These are phyloP conservation scores for Paraglomus brasilianum DNA, from an alignment of 192 early-diverging fungal species.

Conservation along the genomic window DNA sequence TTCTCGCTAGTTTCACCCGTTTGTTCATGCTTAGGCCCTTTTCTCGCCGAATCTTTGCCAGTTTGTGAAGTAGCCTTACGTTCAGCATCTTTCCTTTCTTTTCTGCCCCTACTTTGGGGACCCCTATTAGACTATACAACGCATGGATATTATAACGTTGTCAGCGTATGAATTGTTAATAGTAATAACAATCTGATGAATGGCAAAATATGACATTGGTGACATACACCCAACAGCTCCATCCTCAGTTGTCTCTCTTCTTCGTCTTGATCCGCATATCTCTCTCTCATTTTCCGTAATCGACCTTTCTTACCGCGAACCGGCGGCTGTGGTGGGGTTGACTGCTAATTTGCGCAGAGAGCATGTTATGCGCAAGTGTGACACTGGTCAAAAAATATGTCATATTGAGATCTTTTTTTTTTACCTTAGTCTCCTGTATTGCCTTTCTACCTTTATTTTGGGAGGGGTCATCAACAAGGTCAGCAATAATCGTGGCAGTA, in stretches of 20 bases:
- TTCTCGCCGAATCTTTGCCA: conserved; percentile 36
- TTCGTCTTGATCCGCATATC: conserved; percentile 95
- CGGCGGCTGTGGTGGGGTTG: conserved; percentile 24
- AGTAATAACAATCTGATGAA: not conserved
- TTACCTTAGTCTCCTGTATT: not conserved
- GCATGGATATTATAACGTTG: conserved; percentile 1
- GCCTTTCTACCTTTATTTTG: conserved; percentile 30
- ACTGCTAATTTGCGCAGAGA: not conserved
- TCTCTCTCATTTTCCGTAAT: conserved; percentile 87
- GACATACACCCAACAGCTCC: conserved; percentile 71
- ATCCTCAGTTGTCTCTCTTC: conserved; percentile 84
- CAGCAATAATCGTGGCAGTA: conserved; percentile 21
- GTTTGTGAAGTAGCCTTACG: conserved; percentile 35
- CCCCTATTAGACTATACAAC: conserved; percentile 59
- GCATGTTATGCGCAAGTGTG: not conserved
- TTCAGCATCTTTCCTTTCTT: conserved; percentile 59
- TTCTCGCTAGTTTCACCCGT: conserved; percentile 25
- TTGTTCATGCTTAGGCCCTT: conserved; percentile 36
- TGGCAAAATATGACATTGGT: not conserved
- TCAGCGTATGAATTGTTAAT: not conserved
- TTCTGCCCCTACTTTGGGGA: conserved; percentile 72
- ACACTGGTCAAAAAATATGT: not conserved
- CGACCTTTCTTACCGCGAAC: conserved; percentile 88
- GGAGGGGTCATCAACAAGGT: conserved; percentile 16
- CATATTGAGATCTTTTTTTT: not conserved